These are phyloP conservation scores for Trypanosoma mega DNA, from an alignment of 208 protist species.

Conservation along the genomic window DNA sequence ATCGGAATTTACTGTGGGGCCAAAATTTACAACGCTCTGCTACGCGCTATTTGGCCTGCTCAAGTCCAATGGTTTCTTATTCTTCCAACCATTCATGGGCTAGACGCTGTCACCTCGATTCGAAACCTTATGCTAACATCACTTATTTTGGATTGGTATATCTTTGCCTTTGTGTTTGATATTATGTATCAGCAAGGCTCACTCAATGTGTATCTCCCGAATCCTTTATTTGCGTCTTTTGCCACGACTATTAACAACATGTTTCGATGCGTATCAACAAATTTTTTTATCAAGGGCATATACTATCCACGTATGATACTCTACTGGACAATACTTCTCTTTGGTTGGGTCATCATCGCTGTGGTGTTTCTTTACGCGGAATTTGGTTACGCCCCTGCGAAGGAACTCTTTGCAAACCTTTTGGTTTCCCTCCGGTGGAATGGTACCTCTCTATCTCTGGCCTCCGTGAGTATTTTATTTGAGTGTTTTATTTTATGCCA, in stretches of 20 bases:
- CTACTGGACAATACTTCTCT: constrained; percentile 35
- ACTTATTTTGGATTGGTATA: constrained; percentile 37
- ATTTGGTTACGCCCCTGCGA: constrained; percentile 1
- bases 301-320: constrained; percentile 4
- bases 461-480: constrained; percentile 24
- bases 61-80: constrained; percentile 31
- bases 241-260: constrained; percentile 17
- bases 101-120: constrained; percentile 10
- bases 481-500: constrained; percentile 37
- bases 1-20: constrained; percentile 34
- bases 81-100: constrained; percentile 12
- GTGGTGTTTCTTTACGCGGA: constrained; percentile 26
- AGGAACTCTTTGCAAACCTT: constrained; percentile 2
- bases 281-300: constrained; percentile 4
- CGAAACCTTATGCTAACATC: constrained; percentile 20
- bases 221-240: constrained; percentile 38
- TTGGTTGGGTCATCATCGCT: constrained; percentile 31
- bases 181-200: constrained; percentile 48
- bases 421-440: constrained; percentile 8
- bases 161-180: constrained; percentile 36
- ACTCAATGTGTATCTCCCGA: constrained; percentile 36
- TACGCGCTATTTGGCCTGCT: constrained; percentile 28
- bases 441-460: constrained; percentile 16
- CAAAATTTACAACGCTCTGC: constrained; percentile 39
- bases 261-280: neutral